Base-by-base conservation (phyloP, 1,284 basidiomycete species). In the Puccinia sorghi region DNA sequence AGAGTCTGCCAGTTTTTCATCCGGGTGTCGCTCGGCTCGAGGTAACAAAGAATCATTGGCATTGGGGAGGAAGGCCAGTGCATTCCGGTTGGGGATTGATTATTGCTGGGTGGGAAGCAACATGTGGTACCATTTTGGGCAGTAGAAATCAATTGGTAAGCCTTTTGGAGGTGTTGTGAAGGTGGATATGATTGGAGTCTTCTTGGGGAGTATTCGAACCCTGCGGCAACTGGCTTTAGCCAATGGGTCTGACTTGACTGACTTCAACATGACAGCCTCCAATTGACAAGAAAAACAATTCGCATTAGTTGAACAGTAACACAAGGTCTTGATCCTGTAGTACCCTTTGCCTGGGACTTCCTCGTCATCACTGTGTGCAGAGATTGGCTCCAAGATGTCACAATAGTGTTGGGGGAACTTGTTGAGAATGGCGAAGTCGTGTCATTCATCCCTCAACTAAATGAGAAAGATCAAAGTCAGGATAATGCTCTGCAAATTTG, bases 311-410 rank as follows among this genome's bases (percentile, higher is more conserved):
- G 59, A 75, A 20, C 61, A 25, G 25, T 75, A 75, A n/a, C 22
- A 25, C 20, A 75, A 27, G 8, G 72, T 75, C 37, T 75, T 66
- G 0, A 75, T 75, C 11, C 50, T 37, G 43, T 64, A 75, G 25
- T 61, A 41, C 8, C 43, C 54, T 50, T 75, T 75, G n/a, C 54
- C 57, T 20, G 20, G 41, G 8, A 57, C 57, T 37, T 64, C 11
- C 61, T 75, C 61, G 48, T 75, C 72, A 52, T 75, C 59, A 25
- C 72, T 75, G 72, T 75, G 72, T 3, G 72, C 72, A 5, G 8
- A 22, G 17, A 64, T 63, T 17, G 13, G 46, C 3, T 13, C 43
- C 41, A 75, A 52, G 13, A 75, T 54, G 13, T 56, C 22, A 9
- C 11, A 25, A 64, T 75, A 75, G 6, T 61, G 57, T 7, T 15